Percentiles rank a stretch among this genome's conserved stretches.
Conservation (phyloP, 2,329 filamentous ascomycete species). For the Thermoascus crustaceus region DNA sequence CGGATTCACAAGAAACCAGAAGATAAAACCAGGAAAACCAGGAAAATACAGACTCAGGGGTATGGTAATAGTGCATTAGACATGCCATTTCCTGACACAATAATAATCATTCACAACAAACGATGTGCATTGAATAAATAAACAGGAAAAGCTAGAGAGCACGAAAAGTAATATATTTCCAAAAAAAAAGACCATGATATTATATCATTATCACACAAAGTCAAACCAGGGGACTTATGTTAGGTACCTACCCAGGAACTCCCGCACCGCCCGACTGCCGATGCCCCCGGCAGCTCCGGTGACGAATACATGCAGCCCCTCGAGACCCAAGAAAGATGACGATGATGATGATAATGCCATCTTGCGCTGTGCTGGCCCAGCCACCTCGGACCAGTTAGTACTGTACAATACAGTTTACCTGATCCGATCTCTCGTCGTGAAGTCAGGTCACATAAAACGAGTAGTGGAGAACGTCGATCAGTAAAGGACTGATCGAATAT, state of each 20-base stretch:
- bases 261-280: conserved; percentile 42
- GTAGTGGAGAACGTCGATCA: too few relatives aligned
- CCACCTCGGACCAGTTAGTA: too few relatives aligned
- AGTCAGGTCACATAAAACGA: too few relatives aligned
- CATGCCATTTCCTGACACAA: neutral
- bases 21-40: neutral
- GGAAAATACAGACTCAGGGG: neutral
- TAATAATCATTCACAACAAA: conserved; percentile 1
- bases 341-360: conserved; percentile 2
- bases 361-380: too few relatives aligned
- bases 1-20: too few relatives aligned
- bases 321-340: conserved; percentile 41
- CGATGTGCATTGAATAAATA: neutral
- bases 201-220: neutral
- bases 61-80: neutral
- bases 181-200: neutral
- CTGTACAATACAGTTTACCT: too few relatives aligned
- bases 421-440: too few relatives aligned
- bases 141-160: neutral
- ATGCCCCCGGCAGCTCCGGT: conserved; percentile 47
- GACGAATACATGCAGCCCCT: conserved; percentile 46
- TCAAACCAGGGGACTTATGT: too few relatives aligned
- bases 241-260: conserved; percentile 47
- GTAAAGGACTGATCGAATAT: too few relatives aligned
- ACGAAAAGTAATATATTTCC: neutral